Evolutionary conservation across 768 basidiomycete species (phyloP).

Genomic region (Chiua virens): DNA sequence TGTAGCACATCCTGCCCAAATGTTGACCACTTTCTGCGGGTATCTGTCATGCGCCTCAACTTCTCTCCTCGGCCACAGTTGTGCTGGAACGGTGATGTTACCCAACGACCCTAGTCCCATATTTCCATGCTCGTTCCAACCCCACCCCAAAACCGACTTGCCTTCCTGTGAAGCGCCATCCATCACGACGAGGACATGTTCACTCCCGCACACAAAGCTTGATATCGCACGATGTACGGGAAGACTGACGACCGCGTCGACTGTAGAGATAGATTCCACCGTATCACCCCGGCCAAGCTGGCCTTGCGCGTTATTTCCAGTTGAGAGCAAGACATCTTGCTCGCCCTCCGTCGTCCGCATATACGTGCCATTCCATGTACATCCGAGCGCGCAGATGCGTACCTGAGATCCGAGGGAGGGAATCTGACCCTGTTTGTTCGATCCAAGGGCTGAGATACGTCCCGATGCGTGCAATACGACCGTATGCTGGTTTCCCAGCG

Average conservation of each 20-base stretch:
- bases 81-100: constrained; percentile 51
- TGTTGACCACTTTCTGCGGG: constrained; percentile 14
- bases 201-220: constrained; percentile 72
- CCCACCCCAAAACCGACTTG: constrained; percentile 74
- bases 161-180: constrained; percentile 26
- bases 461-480: constrained; percentile 47
- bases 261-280: background rate
- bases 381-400: constrained; percentile 41
- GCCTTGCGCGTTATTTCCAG: constrained; percentile 56
- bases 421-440: constrained; percentile 70
- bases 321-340: constrained; percentile 40
- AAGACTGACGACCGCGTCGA: constrained; percentile 13
- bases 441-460: constrained; percentile 55
- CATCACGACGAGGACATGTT: constrained; percentile 65
- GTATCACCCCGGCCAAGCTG: constrained; percentile 55
- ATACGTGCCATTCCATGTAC: constrained; percentile 85
- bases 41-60: constrained; percentile 2
- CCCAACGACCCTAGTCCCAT: constrained; percentile 64
- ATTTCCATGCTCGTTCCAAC: constrained; percentile 99
- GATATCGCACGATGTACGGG: constrained; percentile 30
- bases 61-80: constrained; percentile 49
- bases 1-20: constrained; percentile 35
- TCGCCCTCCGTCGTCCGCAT: constrained; percentile 28
- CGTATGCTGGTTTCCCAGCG: constrained; percentile 56
- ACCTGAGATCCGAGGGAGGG: constrained; percentile 31